Conservation (phyloP, 2,329 filamentous ascomycete genomes). For the Rhynchosporium graminicola region DNA sequence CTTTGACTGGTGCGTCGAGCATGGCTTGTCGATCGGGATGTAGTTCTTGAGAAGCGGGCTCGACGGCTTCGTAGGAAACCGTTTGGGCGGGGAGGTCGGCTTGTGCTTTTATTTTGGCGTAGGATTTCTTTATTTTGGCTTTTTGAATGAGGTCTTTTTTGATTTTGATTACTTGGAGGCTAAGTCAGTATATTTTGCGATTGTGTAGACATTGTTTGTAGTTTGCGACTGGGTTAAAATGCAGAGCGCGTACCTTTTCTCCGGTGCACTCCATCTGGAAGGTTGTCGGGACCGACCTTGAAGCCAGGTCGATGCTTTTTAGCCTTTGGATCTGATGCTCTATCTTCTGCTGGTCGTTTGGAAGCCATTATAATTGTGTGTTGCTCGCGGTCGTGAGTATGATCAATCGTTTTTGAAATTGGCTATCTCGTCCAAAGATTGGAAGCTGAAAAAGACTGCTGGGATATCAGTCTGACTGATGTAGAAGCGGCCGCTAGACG, state of each 20-base stretch:
- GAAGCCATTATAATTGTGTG: constrained; percentile 50
- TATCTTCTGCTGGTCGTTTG: constrained; percentile 56
- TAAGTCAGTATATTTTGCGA: constrained; percentile 10
- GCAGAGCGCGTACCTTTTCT: constrained; percentile 62
- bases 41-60: constrained; percentile 47
- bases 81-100: constrained; percentile 33
- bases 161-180: constrained; percentile 72
- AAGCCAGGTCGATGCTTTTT: constrained; percentile 72
- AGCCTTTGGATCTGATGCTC: constrained; percentile 42
- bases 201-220: not conserved
- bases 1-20: constrained; percentile 48
- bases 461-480: not conserved
- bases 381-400: not conserved
- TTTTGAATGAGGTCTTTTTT: constrained; percentile 88
- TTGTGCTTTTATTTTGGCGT: constrained; percentile 77
- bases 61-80: constrained; percentile 23
- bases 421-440: not conserved
- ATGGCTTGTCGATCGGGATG: constrained; percentile 63
- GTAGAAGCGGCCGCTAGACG: constrained; percentile 5
- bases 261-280: constrained; percentile 85
- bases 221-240: not conserved
- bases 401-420: not conserved
- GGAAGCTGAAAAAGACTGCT: not conserved
- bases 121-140: constrained; percentile 89
- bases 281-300: constrained; percentile 81